phyloP scores from a whole-genome alignment of 1,284 basidiomycete genomes.

The Schizopora paradoxa region DNA sequence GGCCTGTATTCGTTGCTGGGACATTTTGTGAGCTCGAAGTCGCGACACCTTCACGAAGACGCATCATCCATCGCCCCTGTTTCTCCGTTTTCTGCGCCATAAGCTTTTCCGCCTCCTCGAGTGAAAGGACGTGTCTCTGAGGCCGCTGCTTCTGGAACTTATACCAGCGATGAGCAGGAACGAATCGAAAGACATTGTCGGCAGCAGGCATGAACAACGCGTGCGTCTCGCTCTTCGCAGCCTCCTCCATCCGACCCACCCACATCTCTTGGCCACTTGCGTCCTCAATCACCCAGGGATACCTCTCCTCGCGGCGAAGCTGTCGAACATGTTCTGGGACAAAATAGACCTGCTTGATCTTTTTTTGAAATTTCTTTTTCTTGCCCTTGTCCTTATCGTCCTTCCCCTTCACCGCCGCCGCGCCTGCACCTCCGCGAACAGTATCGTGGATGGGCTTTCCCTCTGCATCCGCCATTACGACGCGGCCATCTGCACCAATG shows the following conservation, averaged over 20 bases:
- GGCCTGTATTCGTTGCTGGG: slow-evolving; percentile 56
- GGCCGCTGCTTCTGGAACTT: slow-evolving; percentile 72
- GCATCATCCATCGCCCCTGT: slow-evolving; percentile 61
- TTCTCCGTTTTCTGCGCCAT: slow-evolving; percentile 67
- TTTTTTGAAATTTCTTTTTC: slow-evolving; percentile 79
- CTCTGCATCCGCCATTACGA: slow-evolving; percentile 77
- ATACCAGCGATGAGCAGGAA: slow-evolving; percentile 84
- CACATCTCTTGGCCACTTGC: slow-evolving; percentile 60
- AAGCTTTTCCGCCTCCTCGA: slow-evolving; percentile 69
- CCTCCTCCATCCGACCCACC: slow-evolving; percentile 78
- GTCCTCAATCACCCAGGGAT: slow-evolving; percentile 89
- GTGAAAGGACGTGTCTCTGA: slow-evolving; percentile 60
- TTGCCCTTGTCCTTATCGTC: slow-evolving; percentile 42
- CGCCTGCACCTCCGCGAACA: slow-evolving; percentile 21
- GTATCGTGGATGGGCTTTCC: slow-evolving; percentile 59
- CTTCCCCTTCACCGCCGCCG: slow-evolving; percentile 35
- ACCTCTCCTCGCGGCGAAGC: slow-evolving; percentile 76
- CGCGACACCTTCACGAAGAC: slow-evolving; percentile 37
- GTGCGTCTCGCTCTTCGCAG: slow-evolving; percentile 45
- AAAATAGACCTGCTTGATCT: slow-evolving; percentile 78
- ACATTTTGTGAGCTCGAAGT: slow-evolving; percentile 60
- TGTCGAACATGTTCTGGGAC: slow-evolving; percentile 62
- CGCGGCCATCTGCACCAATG: slow-evolving; percentile 62
- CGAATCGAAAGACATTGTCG: slow-evolving; percentile 76
- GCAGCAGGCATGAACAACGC: slow-evolving; percentile 62